A percentile compares a stretch with the other conserved stretches of the same genome.
phyloP scores from a whole-genome alignment of 2,329 filamentous ascomycete genomes.

The Botrytis galanthina region DNA sequence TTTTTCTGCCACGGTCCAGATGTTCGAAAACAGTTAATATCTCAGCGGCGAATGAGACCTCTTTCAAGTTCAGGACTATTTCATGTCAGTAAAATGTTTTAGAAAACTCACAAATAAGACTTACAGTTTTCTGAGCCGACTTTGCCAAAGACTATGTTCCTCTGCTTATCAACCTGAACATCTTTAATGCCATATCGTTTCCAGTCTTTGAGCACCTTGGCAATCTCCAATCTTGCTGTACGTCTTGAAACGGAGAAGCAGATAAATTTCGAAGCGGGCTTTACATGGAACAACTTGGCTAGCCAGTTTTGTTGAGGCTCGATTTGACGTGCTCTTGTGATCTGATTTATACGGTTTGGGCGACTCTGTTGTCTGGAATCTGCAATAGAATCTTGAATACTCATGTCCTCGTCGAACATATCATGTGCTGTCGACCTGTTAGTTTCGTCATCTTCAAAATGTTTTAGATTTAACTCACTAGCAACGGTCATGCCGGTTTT shows the following conservation, averaged over 20 bases:
- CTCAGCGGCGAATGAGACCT: constrained; percentile 83
- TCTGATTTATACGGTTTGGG: neutral
- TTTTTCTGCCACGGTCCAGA: constrained; percentile 70
- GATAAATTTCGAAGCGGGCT: constrained; percentile 72
- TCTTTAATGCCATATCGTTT: constrained; percentile 67
- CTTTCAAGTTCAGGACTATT: constrained; percentile 74
- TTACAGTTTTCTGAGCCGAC: constrained; percentile 77
- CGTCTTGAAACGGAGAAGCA: constrained; percentile 72
- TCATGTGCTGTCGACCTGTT: constrained; percentile 28
- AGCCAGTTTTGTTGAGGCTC: constrained; percentile 82
- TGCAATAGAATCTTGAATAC: constrained; percentile 31
- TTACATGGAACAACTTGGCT: constrained; percentile 83
- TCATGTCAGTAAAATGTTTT: constrained; percentile 24
- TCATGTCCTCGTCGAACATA: constrained; percentile 33
- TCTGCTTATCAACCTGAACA: constrained; percentile 73
- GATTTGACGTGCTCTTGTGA: constrained; percentile 45
- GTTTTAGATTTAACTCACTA: constrained; percentile 29
- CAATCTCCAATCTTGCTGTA: constrained; percentile 75
- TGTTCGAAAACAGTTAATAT: constrained; percentile 67
- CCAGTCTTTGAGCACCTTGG: constrained; percentile 66
- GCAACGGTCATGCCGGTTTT: constrained; percentile 34
- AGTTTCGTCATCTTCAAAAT: neutral
- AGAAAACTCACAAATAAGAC: constrained; percentile 37
- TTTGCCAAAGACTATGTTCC: constrained; percentile 75
- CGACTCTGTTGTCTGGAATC: constrained; percentile 29